These are phyloP conservation scores for Porphyrellus sp. DNA, from an alignment of 1,284 basidiomycete genomes.

Conservation along the genomic window DNA sequence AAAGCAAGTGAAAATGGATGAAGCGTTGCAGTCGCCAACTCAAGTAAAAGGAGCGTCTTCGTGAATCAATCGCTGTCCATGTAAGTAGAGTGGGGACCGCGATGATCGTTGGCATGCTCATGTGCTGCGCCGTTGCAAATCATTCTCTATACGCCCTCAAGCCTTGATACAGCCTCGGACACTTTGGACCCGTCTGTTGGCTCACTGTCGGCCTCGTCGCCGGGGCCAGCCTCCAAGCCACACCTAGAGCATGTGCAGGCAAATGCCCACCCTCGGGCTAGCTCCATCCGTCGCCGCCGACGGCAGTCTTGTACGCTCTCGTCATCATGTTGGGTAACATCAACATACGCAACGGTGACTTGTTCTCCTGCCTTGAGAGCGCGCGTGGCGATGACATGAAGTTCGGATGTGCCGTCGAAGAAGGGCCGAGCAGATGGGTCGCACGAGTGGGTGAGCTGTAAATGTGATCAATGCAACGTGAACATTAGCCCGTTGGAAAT, in stretches of 20 bases:
- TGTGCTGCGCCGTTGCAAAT: not conserved
- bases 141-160: conserved; percentile 33
- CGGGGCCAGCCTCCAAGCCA: conserved; percentile 46
- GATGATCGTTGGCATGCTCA: not conserved
- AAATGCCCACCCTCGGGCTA: conserved; percentile 78
- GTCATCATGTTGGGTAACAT: conserved; percentile 51
- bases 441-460: conserved; percentile 66
- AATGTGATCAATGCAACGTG: not conserved
- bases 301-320: conserved; percentile 56
- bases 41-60: not conserved
- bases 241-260: conserved; percentile 69
- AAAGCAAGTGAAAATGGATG: not conserved
- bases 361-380: conserved; percentile 71
- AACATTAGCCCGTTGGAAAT: conserved; percentile 1
- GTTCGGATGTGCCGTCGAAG: conserved; percentile 62
- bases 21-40: not conserved
- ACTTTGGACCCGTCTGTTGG: conserved; percentile 56
- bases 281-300: conserved; percentile 62
- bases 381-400: conserved; percentile 62
- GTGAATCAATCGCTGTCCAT: not conserved
- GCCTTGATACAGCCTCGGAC: conserved; percentile 45
- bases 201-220: conserved; percentile 40
- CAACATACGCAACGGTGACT: conserved; percentile 70
- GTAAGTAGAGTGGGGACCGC: not conserved
- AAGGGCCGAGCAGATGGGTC: conserved; percentile 58